Evolutionary conservation across 2,329 filamentous ascomycete genomes (phyloP), one percentile per base, ranked within the genome.

Genomic region (Ceratocystis alfenasii): DNA sequence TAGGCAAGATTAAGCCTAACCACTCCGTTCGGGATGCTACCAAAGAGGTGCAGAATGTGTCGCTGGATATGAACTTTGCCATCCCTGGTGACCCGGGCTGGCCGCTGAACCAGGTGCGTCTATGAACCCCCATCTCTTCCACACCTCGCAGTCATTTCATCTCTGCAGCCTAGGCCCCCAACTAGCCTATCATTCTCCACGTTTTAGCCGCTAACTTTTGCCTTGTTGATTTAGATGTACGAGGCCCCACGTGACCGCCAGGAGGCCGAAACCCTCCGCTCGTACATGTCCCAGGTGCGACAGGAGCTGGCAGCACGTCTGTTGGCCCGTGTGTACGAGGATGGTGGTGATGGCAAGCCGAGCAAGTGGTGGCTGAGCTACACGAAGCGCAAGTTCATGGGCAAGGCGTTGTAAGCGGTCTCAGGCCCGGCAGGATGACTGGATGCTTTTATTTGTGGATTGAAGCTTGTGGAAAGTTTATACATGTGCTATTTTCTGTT

Each of bases 341-440:
- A 92, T 78, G 71, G 82, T 76, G 76, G 83, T 74, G 77, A 92
- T 80, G 76, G 89, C 77, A 83, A 83, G 77, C 84, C 84, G 65
- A 83, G 79, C 76, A 84, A 95, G 85, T 97, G 93, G 90, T 99
- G 94, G 94, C 78, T 99, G 75, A 97, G 94, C 81, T 99, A 96
- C 76, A 90, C 89, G 65, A 97, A 97, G 86, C 87, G 94, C 78
- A 96, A 96, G 85, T 99, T 99, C 75, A 97, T 99, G 94, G 92
- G 92, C 75, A 97, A 97, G 85, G 83, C 84, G 70, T 79, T 94
- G 77, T 92, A 80, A 75, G 45, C 8, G 44, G 25, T 50, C n/a
- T 10, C 46, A 20, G 20, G 46, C 8, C 46, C 3, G 46, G 48
- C 20, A 15, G 20, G 20, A 7, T 25, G 20, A 10, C 48, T 15